Conservation (phyloP, 2,329 filamentous ascomycete genomes). For the Chaetomiaceae sp. region DNA sequence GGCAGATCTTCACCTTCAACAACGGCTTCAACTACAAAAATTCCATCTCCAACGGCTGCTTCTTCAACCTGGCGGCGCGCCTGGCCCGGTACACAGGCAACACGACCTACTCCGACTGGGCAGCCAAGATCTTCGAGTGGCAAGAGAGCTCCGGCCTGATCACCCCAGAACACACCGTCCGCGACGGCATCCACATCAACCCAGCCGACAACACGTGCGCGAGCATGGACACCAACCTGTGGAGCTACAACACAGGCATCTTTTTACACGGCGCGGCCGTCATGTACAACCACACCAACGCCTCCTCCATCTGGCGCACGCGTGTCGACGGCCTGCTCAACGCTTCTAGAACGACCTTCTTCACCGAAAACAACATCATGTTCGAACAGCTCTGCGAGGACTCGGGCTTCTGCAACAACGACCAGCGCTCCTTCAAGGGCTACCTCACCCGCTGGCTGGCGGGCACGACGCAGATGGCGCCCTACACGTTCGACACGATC, state of each 20-base stretch:
- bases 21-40: slow-evolving; percentile 67
- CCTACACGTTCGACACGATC: slow-evolving; percentile 47
- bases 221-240: slow-evolving; percentile 54
- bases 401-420: slow-evolving; percentile 57
- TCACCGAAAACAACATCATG: slow-evolving; percentile 54
- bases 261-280: slow-evolving; percentile 59
- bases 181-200: slow-evolving; percentile 45
- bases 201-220: slow-evolving; percentile 40
- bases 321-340: slow-evolving; percentile 56
- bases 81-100: slow-evolving; percentile 77
- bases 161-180: slow-evolving; percentile 49
- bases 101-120: slow-evolving; percentile 72
- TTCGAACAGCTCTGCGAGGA: slow-evolving; percentile 65
- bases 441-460: slow-evolving; percentile 67
- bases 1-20: slow-evolving; percentile 82
- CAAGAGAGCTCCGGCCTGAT: slow-evolving; percentile 53
- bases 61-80: slow-evolving; percentile 66
- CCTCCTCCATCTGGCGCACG: slow-evolving; percentile 47
- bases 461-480: slow-evolving; percentile 50
- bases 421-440: slow-evolving; percentile 73
- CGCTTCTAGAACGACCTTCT: slow-evolving; percentile 53
- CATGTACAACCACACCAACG: slow-evolving; percentile 59
- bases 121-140: slow-evolving; percentile 67
- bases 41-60: slow-evolving; percentile 64
- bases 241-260: slow-evolving; percentile 67